Evolutionary conservation across 805 yeast genomes (phyloP), one percentile per base, ranked within the genome.

Genomic region (Candida nemodendra): DNA sequence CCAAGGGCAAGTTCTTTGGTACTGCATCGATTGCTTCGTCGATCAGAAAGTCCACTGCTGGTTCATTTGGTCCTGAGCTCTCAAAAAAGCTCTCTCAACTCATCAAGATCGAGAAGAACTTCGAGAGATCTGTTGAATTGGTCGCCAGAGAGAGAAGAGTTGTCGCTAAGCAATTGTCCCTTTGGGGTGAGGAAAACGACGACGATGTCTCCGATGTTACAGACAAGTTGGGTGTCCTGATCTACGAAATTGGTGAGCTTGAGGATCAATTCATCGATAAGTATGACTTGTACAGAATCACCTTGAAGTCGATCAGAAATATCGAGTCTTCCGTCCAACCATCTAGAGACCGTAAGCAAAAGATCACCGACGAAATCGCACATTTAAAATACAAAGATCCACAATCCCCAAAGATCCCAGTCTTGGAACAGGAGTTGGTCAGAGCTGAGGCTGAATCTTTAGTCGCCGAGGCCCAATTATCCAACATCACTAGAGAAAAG

Each of bases 401-500:
- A 48, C 88, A 85, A 71, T 88, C 96, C 38, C 95, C 96, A 65
- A 91, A 91, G 76, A 85, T 91, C 52, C 81, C 86, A 50, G 91
- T 90, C 38, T 79, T 91, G 66, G 99, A 91, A 76, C 98, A 93
- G 74, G 98, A 93, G 72, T 79, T 93, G 64, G 98, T 93, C 53
- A 83, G 99, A 70, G 97, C 98, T 36, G 99, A 91, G 76, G 98
- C 98, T 51, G 98, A 93, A 73, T 88, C 96, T 35, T 80, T 91
- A 56, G 99, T 91, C 57, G 99, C 99, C 44, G 99, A 91, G 75
- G 98, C 98, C 43, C 99, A 91, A 75, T 80, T 91, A 64, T 87
- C 96, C 48, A 91, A 91, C 74, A 91, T 93, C 69, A 91, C 98
- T 57, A 86, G 99, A 70, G 97, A 90, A 72, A 90, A 90, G 75